phyloP scores from a whole-genome alignment of 2,329 filamentous ascomycete species.

The Calonectria fujianensis region DNA sequence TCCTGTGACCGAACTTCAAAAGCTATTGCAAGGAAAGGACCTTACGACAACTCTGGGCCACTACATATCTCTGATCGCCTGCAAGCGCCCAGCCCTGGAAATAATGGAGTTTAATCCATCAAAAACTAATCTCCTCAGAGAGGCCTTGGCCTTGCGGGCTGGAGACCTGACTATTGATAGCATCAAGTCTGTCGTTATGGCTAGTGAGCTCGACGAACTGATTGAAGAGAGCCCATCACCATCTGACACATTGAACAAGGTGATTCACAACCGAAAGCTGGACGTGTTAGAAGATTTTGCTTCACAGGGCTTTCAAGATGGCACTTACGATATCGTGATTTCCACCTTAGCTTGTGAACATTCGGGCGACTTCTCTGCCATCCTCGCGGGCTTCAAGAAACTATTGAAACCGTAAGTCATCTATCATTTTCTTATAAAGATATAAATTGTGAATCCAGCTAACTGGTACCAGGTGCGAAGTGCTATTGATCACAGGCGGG shows the following conservation, averaged over 20 bases:
- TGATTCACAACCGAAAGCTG: neutral
- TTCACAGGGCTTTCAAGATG: neutral
- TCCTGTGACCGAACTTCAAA: neutral
- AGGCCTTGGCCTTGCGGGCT: neutral
- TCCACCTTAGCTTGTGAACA: neutral
- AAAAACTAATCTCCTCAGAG: neutral
- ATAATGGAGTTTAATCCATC: neutral
- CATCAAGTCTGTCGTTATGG: neutral
- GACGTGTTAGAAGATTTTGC: neutral
- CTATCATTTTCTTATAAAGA: neutral
- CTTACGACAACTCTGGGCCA: neutral
- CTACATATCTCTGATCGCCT: neutral
- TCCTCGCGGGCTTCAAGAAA: neutral
- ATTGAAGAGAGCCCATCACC: constrained; percentile 6
- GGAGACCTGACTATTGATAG: neutral
- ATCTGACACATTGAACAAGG: neutral
- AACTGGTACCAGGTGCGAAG: neutral
- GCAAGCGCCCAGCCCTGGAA: constrained; percentile 1
- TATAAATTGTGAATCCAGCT: neutral
- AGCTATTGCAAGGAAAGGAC: constrained; percentile 10
- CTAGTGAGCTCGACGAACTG: neutral
- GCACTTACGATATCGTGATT: neutral
- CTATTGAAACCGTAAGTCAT: constrained; percentile 14
- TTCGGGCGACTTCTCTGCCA: neutral
- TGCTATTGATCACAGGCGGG: neutral